Evolutionary conservation across 805 yeast species (phyloP), one percentile per base, ranked within the genome.

Genomic region (Saccharomycopsis selenospora): DNA sequence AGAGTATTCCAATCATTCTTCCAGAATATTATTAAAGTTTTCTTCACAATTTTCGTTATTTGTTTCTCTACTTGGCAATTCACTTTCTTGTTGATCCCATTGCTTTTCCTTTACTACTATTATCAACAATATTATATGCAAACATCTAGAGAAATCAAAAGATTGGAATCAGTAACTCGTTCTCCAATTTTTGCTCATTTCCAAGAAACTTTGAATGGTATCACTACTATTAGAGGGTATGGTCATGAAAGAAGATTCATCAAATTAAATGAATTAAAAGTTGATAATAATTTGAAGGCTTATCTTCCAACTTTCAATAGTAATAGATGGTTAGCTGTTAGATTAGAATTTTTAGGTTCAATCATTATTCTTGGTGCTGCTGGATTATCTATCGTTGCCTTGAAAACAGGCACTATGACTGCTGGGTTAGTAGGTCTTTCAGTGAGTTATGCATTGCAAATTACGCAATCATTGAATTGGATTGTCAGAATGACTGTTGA

Each of bases 401-500:
- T 89, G 56, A 74, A 69, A 47, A 70, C 75, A 14, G 95, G 96
- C 11, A 64, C 69, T 17, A 73, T 91, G 25, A 77, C 89, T 18
- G 89, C 96, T 14, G 99, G 99, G 67, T 69, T 86, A 61, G 90
- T 90, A 59, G 99, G 99, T 72, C 73, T 93, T 58, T 83, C 96
- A 20, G 85, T 93, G 58, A 84, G 95, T 42, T 95, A 93, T 66
- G 91, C 99, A 2, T 72, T 93, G 54, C 95, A 88, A 65, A 77
- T 90, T 52, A 93, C 99, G 0, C 96, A 89, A 66, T 76, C 96
- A 0, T 75, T 93, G 66, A 91, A 89, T 65, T 91, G 97, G 97
- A 88, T 93, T 66, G 98, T 93, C 26, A 78, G 99, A 68, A 91
- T 90, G 98, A 87, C 97, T 0, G 99, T 93, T 40, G 99, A 93